Conservation (phyloP, 768 basidiomycete species). For the Termitomyces bulborhizus region DNA sequence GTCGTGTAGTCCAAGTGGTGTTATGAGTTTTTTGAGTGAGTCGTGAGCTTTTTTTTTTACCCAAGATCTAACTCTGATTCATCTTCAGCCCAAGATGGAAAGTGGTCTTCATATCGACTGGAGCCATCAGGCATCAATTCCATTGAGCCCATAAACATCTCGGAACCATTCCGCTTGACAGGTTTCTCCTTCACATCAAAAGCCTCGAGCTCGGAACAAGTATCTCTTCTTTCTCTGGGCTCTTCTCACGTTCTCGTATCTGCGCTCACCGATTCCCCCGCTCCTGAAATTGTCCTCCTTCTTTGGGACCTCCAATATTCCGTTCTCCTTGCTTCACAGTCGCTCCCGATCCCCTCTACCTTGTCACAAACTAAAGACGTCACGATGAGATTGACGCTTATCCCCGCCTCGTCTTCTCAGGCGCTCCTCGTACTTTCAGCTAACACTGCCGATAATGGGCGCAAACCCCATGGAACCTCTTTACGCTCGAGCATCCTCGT, state of each 20-base stretch:
- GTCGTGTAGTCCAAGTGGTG: conserved; percentile 42
- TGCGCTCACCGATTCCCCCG: conserved; percentile 27
- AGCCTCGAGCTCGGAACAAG: conserved; percentile 12
- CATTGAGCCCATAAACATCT: conserved; percentile 17
- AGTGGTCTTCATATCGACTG: conserved; percentile 36
- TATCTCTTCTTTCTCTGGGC: conserved; percentile 42
- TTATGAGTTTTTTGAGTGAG: conserved; percentile 46
- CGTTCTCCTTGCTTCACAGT: conserved; percentile 51
- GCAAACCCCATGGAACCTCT: conserved; percentile 19
- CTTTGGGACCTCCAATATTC: conserved; percentile 70
- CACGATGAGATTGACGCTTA: conserved; percentile 24
- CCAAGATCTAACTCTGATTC: background rate
- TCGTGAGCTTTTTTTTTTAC: conserved; percentile 1
- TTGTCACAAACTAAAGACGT: conserved; percentile 23
- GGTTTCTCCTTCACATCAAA: conserved; percentile 24
- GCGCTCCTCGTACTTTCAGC: conserved; percentile 47
- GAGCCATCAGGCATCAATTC: conserved; percentile 17
- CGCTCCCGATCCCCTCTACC: conserved; percentile 42
- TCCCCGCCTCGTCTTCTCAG: conserved; percentile 35
- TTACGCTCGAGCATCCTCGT: conserved; percentile 50
- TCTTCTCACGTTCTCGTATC: conserved; percentile 57
- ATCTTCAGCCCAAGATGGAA: conserved; percentile 34
- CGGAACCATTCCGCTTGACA: conserved; percentile 23
- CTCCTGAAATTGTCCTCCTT: conserved; percentile 44
- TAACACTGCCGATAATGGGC: conserved; percentile 11